These are phyloP conservation scores for Sarocladium kiliense DNA, from an alignment of 2,329 filamentous ascomycete genomes.

Conservation along the genomic window DNA sequence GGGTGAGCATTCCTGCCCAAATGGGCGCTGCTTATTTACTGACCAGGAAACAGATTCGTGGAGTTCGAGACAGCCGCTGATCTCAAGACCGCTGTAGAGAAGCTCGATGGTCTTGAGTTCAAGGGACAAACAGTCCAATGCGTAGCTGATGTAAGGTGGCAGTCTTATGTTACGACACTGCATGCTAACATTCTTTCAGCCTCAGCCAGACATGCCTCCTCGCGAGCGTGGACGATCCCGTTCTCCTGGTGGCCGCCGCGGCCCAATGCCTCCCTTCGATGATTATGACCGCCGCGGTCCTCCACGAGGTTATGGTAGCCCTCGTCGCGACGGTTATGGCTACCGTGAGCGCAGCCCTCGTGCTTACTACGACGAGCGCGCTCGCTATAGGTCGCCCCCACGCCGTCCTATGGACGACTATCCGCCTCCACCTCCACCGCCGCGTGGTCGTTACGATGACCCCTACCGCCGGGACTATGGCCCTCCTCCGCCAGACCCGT, in stretches of 20 bases:
- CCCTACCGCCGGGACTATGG: slow-evolving; percentile 68
- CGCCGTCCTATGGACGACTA: slow-evolving; percentile 78
- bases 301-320: slow-evolving; percentile 71
- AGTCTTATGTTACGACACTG: not conserved
- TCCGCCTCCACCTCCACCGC: slow-evolving; percentile 47
- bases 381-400: slow-evolving; percentile 75
- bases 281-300: slow-evolving; percentile 82
- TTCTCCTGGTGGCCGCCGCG: slow-evolving; percentile 56
- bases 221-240: slow-evolving; percentile 68
- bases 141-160: slow-evolving; percentile 69
- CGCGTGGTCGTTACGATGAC: slow-evolving; percentile 67
- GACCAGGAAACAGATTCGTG: slow-evolving; percentile 64
- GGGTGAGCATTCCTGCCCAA: slow-evolving; percentile 55
- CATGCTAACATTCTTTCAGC: slow-evolving; percentile 41
- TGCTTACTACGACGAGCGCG: slow-evolving; percentile 81
- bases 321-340: slow-evolving; percentile 61
- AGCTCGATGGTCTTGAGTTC: slow-evolving; percentile 89
- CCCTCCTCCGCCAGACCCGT: slow-evolving; percentile 56
- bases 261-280: slow-evolving; percentile 60
- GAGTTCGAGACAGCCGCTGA: slow-evolving; percentile 94
- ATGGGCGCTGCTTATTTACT: slow-evolving; percentile 10
- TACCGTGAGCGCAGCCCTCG: slow-evolving; percentile 86
- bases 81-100: slow-evolving; percentile 85
- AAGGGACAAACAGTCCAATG: slow-evolving; percentile 85
- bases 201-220: slow-evolving; percentile 69